Evolutionary conservation across 768 basidiomycete genomes (phyloP), one percentile per base, ranked within the genome.

Genomic region (Boletellus emodensis): DNA sequence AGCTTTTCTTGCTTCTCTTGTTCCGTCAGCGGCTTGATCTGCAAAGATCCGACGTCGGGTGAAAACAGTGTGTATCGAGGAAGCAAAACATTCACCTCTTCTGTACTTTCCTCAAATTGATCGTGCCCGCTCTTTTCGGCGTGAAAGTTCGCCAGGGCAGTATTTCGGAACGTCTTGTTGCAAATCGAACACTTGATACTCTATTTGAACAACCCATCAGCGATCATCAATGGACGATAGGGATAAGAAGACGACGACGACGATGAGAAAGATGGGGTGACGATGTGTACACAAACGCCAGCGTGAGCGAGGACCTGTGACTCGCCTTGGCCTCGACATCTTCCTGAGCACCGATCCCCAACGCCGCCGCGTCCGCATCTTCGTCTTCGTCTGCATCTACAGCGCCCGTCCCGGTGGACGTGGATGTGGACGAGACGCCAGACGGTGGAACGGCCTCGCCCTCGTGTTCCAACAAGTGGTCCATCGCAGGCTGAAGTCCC

Each of bases 71-170:
- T n/a, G n/a, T n/a, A n/a, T n/a, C n/a, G n/a, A n/a, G n/a, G n/a
- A n/a, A n/a, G n/a, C n/a, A n/a, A 18, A 14, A 44, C 17, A 42
- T 45, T 44, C 41, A 90, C 93, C 78, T 97, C 95, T 61, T 98
- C 94, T 0, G 84, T 90, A 2, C 89, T 93, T 63, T 97, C 95
- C 65, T 96, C 94, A 55, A 97, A 98, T 57, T 94, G 85, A 67
- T 92, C 85, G 64, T 99, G 95, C 0, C 95, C 95, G 57, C 84
- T 90, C 74, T 93, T 93, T 69, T 94, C 92, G 0, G 93, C 94
- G 61, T 96, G 94, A 68, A 83, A 95, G 57, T 90, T 90, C 13
- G 91, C 94, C 14, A 95, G 73, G 3, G 89, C 90, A 0, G 89
- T 86, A 58, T 90, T 93, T 61, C 75, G 73, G 76, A 96, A 96